These are phyloP conservation scores for Suhomyces prunicola DNA, from an alignment of 805 yeast species.

Conservation along the genomic window DNA sequence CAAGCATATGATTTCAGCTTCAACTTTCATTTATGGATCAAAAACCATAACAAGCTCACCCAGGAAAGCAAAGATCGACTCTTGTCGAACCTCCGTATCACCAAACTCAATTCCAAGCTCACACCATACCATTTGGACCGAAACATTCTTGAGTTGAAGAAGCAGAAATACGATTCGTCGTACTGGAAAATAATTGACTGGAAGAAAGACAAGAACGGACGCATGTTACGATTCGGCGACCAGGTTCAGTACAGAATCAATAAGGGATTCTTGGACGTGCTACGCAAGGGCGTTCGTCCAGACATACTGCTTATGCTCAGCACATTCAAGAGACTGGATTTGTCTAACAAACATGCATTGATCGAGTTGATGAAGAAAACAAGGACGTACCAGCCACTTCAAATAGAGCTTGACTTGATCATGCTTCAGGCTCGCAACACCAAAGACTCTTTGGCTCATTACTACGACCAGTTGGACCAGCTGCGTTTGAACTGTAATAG, in stretches of 20 bases:
- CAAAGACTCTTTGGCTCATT: slow-evolving; percentile 15
- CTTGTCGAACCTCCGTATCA: slow-evolving; percentile 14
- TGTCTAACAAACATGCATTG: slow-evolving; percentile 20
- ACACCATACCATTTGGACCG: slow-evolving; percentile 24
- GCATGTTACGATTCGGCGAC: slow-evolving; percentile 13
- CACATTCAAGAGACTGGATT: slow-evolving; percentile 27
- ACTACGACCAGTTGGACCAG: slow-evolving; percentile 9
- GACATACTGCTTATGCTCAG: slow-evolving; percentile 29
- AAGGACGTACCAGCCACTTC: slow-evolving; percentile 11
- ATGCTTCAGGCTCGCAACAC: slow-evolving; percentile 16
- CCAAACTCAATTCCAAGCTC: slow-evolving; percentile 21
- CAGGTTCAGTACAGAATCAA: slow-evolving; percentile 30
- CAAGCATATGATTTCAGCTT: slow-evolving; percentile 22
- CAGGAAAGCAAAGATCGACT: slow-evolving; percentile 11
- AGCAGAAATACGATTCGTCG: slow-evolving; percentile 22
- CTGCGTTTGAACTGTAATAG: slow-evolving; percentile 22
- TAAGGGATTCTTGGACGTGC: slow-evolving; percentile 31
- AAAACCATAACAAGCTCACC: slow-evolving; percentile 4
- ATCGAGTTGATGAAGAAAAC: slow-evolving; percentile 18
- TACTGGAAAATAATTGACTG: slow-evolving; percentile 22
- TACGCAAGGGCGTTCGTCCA: slow-evolving; percentile 36
- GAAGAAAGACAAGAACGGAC: slow-evolving; percentile 12
- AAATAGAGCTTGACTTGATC: slow-evolving; percentile 15
- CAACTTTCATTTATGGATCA: slow-evolving; percentile 19
- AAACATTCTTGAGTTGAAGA: slow-evolving; percentile 9